These are phyloP conservation scores for Trichoderma reesei DNA, from an alignment of 495 filamentous ascomycete genomes.

Conservation along the genomic window DNA sequence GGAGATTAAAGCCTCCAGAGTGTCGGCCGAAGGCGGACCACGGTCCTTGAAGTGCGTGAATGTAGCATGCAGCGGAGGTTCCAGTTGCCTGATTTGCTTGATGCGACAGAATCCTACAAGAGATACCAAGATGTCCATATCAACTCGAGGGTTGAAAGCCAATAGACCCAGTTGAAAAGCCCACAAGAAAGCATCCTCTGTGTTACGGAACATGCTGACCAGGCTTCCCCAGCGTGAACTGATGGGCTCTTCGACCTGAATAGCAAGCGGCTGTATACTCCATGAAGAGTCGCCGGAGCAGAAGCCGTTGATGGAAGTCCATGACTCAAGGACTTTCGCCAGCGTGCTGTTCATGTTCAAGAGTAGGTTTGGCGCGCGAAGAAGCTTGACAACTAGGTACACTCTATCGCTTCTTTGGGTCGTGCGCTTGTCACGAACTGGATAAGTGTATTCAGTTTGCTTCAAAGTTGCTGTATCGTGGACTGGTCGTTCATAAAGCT, in stretches of 20 bases:
- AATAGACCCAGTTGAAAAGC: neutral
- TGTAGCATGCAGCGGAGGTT: neutral
- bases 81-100: neutral
- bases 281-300: neutral
- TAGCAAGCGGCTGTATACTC: neutral
- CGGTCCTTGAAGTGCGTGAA: neutral
- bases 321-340: constrained; percentile 18
- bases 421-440: constrained; percentile 15
- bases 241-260: neutral
- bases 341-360: constrained; percentile 19
- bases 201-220: neutral
- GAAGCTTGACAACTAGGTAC: constrained; percentile 21
- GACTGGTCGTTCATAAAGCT: constrained; percentile 29
- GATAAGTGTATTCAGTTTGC: constrained; percentile 13
- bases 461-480: constrained; percentile 4
- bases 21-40: neutral
- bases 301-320: constrained; percentile 17
- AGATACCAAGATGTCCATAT: neutral
- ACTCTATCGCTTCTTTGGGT: constrained; percentile 19
- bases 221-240: neutral
- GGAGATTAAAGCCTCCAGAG: too few species aligned
- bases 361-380: constrained; percentile 19
- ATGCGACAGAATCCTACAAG: neutral
- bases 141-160: neutral
- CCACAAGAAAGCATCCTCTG: neutral